Percentiles rank a stretch among this genome's conserved stretches.
phyloP scores from a whole-genome alignment of 2,329 filamentous ascomycete species.

The Arthrobotrys megalospora region DNA sequence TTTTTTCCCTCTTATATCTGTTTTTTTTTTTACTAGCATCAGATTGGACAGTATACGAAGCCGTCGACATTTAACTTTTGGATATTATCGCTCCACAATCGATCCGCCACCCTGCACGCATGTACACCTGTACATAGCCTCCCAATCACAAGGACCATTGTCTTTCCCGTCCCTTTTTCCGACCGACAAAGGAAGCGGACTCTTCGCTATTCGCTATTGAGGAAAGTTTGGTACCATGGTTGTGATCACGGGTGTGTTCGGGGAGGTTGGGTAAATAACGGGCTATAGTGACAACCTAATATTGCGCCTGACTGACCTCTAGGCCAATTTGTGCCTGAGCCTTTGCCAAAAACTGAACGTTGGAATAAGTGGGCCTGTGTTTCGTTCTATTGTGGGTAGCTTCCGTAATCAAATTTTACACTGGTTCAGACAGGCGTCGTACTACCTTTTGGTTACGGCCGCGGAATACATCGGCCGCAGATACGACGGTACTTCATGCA shows the following conservation, averaged over 20 bases:
- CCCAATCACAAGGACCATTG: slow-evolving; percentile 3
- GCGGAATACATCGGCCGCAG: slow-evolving; percentile 7
- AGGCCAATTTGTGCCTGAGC: slow-evolving; percentile 3
- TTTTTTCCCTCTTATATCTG: not conserved
- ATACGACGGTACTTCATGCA: not conserved
- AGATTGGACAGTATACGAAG: slow-evolving; percentile 17
- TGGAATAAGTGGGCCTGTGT: slow-evolving; percentile 1
- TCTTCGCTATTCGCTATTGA: slow-evolving; percentile 12
- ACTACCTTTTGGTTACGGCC: slow-evolving; percentile 8
- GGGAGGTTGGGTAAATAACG: slow-evolving; percentile 29
- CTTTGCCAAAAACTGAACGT: not conserved
- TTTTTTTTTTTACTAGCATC: slow-evolving; percentile 21
- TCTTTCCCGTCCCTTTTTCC: slow-evolving; percentile 12
- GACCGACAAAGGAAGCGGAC: slow-evolving; percentile 20
- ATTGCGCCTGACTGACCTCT: slow-evolving; percentile 7
- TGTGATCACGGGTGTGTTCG: slow-evolving; percentile 32
- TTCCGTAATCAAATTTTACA: slow-evolving; percentile 31
- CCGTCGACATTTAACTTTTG: slow-evolving; percentile 1
- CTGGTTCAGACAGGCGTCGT: not conserved
- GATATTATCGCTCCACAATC: slow-evolving; percentile 20
- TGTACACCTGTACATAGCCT: not conserved
- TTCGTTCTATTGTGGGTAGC: slow-evolving; percentile 17
- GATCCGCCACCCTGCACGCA: not conserved
- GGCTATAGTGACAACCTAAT: slow-evolving; percentile 43
- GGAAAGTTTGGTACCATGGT: slow-evolving; percentile 23